Conservation (phyloP, 177 flowering plant genomes). For the Vitis hybrid region DNA sequence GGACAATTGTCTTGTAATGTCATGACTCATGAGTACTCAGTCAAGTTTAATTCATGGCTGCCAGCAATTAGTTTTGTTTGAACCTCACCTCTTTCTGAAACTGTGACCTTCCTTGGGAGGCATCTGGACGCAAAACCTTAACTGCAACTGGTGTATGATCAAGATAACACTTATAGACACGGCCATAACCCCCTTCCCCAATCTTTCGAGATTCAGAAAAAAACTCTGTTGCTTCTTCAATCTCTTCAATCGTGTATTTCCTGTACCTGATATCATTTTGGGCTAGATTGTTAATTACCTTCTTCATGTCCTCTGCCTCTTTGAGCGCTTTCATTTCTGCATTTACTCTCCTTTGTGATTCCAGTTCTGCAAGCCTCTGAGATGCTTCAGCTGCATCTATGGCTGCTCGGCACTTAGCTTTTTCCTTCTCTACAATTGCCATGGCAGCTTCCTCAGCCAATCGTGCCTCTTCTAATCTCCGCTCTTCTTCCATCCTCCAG, state of each 20-base stretch:
- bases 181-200: conserved; percentile 67
- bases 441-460: conserved; percentile 42
- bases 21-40: neutral
- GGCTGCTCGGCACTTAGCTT: conserved; percentile 44
- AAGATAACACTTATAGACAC: conserved; percentile 44
- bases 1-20: too few species aligned
- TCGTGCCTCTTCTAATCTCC: conserved; percentile 36
- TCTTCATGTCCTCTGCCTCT: conserved; percentile 37
- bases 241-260: conserved; percentile 42
- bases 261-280: conserved; percentile 36
- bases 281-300: conserved; percentile 14
- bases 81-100: conserved; percentile 49
- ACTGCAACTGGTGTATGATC: conserved; percentile 58
- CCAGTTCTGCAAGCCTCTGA: conserved; percentile 45
- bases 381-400: conserved; percentile 49
- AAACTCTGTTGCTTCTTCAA: conserved; percentile 40
- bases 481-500: conserved; percentile 47
- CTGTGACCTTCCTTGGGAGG: conserved; percentile 51
- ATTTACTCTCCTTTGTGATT: conserved; percentile 37
- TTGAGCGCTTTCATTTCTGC: conserved; percentile 38
- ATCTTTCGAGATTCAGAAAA: conserved; percentile 39
- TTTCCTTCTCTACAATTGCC: conserved; percentile 46
- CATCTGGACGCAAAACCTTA: conserved; percentile 51
- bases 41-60: neutral
- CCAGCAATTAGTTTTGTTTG: neutral